Evolutionary conservation across 208 protist species (phyloP).

Genomic region (Endotrypanum monterogeii): DNA sequence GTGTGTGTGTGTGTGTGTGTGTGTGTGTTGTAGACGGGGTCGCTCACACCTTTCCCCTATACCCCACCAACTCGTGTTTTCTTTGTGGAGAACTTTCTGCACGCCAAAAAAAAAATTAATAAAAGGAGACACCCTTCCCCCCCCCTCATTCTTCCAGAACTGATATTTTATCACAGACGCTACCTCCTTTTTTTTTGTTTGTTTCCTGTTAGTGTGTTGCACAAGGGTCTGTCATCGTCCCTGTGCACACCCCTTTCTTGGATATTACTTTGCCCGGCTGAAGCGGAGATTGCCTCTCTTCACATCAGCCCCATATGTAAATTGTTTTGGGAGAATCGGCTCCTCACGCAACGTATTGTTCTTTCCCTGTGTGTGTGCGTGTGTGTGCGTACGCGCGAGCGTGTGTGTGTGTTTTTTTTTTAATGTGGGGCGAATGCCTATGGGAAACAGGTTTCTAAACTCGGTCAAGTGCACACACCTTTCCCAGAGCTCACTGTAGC

Average conservation of each 20-base stretch:
- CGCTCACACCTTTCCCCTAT: not conserved
- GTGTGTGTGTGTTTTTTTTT: not conserved
- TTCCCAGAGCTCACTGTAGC: not conserved
- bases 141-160: too few species aligned
- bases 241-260: not conserved
- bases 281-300: not conserved
- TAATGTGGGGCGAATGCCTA: not conserved
- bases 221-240: not conserved
- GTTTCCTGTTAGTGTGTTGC: not conserved
- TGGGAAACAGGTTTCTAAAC: not conserved
- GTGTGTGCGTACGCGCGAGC: too few species aligned
- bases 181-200: not conserved
- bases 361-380: not conserved
- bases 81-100: not conserved
- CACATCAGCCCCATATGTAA: not conserved
- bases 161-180: too few species aligned
- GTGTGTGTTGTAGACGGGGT: not conserved
- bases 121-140: not conserved
- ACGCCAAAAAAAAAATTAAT: not conserved
- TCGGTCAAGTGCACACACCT: not conserved
- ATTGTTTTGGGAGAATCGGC: not conserved
- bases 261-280: not conserved
- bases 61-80: not conserved
- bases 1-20: not conserved
- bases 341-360: not conserved